Evolutionary conservation across 2,329 filamentous ascomycete genomes (phyloP).

Genomic region (Trichoderma aggressivum): DNA sequence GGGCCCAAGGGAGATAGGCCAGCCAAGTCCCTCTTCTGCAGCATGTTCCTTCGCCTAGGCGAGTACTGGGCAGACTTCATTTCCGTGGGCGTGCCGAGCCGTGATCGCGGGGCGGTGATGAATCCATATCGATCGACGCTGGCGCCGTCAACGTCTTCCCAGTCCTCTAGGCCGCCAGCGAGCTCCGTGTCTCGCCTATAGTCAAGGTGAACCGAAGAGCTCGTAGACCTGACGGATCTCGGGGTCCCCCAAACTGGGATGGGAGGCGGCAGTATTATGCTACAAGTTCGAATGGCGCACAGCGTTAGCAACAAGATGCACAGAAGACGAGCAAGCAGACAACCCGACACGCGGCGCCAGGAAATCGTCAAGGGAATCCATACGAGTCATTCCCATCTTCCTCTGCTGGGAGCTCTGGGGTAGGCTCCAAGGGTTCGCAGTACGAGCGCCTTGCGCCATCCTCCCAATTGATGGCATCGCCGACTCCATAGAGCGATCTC

Average conservation of each 20-base stretch:
- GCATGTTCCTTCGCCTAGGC: constrained; percentile 45
- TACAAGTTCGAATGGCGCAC: constrained; percentile 23
- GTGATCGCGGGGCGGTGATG: constrained; percentile 50
- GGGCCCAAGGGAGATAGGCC: constrained; percentile 42
- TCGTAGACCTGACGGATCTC: constrained; percentile 41
- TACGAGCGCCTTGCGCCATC: constrained; percentile 48
- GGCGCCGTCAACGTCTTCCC: constrained; percentile 59
- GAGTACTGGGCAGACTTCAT: constrained; percentile 43
- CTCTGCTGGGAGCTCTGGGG: constrained; percentile 50
- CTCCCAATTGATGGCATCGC: constrained; percentile 52
- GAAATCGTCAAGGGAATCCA: constrained; percentile 46
- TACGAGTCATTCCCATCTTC: constrained; percentile 55
- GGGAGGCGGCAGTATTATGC: constrained; percentile 27
- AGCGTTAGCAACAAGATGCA: constrained; percentile 26
- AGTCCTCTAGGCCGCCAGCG: constrained; percentile 62
- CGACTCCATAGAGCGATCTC: constrained; percentile 62
- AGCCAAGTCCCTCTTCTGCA: constrained; percentile 37
- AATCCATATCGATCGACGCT: constrained; percentile 68
- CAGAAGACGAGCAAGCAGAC: neutral
- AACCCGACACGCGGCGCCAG: constrained; percentile 1
- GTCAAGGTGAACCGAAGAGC: constrained; percentile 43
- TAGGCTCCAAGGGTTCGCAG: constrained; percentile 48
- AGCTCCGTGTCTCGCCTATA: constrained; percentile 43
- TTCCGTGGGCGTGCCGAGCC: constrained; percentile 41
- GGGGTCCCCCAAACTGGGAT: constrained; percentile 36